Percentiles rank a stretch among this genome's conserved stretches.
Conservation (phyloP, 2,329 filamentous ascomycete species). For the Uncinocarpus reesii region DNA sequence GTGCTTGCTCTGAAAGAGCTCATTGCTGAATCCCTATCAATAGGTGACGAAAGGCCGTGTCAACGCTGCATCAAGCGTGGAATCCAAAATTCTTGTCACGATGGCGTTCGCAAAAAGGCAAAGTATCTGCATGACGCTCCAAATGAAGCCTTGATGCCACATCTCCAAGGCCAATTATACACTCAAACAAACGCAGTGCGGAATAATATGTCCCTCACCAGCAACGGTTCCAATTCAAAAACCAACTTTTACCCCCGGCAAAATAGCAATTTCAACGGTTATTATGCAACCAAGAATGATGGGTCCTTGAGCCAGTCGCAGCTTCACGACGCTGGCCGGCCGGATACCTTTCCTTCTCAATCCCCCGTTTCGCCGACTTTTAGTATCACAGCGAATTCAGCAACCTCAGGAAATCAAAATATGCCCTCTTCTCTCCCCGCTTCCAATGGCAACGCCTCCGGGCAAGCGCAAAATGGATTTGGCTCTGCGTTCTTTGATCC, state of each 20-base stretch:
- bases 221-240: slow-evolving; percentile 26
- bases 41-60: slow-evolving; percentile 92
- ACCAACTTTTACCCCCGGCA: slow-evolving; percentile 35
- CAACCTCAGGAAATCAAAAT: slow-evolving; percentile 27
- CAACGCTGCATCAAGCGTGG: slow-evolving; percentile 88
- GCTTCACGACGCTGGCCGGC: slow-evolving; percentile 18
- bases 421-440: slow-evolving; percentile 37
- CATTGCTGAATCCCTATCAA: slow-evolving; percentile 14
- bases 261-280: slow-evolving; percentile 26
- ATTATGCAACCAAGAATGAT: slow-evolving; percentile 33
- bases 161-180: slow-evolving; percentile 58
- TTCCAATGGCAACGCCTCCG: slow-evolving; percentile 37
- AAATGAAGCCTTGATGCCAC: slow-evolving; percentile 77
- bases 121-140: slow-evolving; percentile 98
- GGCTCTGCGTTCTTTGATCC: slow-evolving; percentile 63
- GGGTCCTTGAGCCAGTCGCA: slow-evolving; percentile 13
- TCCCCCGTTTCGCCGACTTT: slow-evolving; percentile 68
- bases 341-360: slow-evolving; percentile 53
- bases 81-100: slow-evolving; percentile 81
- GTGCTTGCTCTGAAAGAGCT: slow-evolving; percentile 19
- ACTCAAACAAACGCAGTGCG: slow-evolving; percentile 38
- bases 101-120: slow-evolving; percentile 95
- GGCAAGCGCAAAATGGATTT: slow-evolving; percentile 36
- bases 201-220: slow-evolving; percentile 24
- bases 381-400: slow-evolving; percentile 38